Evolutionary conservation across 257 asterid species (phyloP).

Genomic region (Capsicum baccatum): DNA sequence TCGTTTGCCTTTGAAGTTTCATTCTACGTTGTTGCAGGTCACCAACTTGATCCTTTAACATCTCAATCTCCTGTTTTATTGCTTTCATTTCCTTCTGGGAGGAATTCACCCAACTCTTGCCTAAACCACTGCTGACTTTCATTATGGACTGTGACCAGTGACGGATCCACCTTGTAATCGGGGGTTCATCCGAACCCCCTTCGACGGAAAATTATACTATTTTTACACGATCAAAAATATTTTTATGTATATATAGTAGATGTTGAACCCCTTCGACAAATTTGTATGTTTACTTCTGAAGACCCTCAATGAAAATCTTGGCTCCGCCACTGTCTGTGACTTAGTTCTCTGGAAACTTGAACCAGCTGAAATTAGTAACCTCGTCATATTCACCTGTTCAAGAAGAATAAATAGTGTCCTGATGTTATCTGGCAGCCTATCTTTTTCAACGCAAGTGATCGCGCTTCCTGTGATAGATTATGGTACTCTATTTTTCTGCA

Average conservation of each 20-base stretch:
- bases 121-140: conserved; percentile 24
- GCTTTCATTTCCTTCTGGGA: conserved; percentile 27
- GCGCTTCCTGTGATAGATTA: conserved; percentile 42
- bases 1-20: conserved; percentile 34
- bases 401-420: conserved; percentile 37
- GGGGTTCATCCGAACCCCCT: no score
- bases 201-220: no score
- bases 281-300: no score
- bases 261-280: no score
- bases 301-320: no score
- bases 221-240: no score
- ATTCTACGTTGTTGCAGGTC: conserved; percentile 33
- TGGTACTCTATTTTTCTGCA: conserved; percentile 40
- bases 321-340: background rate
- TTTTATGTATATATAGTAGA: no score
- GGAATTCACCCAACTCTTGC: conserved; percentile 29
- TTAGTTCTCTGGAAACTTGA: conserved; percentile 33
- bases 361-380: conserved; percentile 34
- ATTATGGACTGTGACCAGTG: conserved; percentile 10
- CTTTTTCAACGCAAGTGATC: conserved; percentile 37
- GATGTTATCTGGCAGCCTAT: conserved; percentile 37
- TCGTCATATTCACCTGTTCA: conserved; percentile 41
- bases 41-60: conserved; percentile 38
- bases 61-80: conserved; percentile 37
- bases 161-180: no score